Base-by-base conservation (phyloP, 1,284 basidiomycete species). In the Cerrena zonata region DNA sequence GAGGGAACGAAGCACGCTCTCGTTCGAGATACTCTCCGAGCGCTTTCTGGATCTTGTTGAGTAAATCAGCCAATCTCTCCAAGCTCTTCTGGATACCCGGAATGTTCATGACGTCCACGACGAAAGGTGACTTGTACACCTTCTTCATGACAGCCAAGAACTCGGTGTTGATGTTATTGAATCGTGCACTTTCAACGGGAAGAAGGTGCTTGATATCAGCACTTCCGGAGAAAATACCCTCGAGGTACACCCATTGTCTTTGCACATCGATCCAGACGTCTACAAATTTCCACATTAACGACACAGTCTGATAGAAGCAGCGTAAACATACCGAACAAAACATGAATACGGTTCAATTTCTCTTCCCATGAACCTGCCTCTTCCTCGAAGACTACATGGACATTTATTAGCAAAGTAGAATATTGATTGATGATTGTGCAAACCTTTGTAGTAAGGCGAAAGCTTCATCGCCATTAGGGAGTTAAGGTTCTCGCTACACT, bases 211-310 rank as follows among this genome's bases (percentile, higher is more conserved):
- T 98, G 81, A 95, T 97, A 65, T 97, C 94, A 22, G 93, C 94
- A 60, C 93, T 97, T 39, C 94, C 94, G n/a, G 93, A 92, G 71
- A 99, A 99, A 63, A 99, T 98, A 48, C 96, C 96, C 65, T 99
- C 95, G 48, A 99, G 78, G 65, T 99, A 99, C 1, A 99, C 96
- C 96, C 96, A 99, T 74, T 99, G 96, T 3, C 96, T 84, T 64
- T 99, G 97, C 13, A 99, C 96, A 59, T 99, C 96, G 60, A 98
- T 96, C 96, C 96, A 99, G 36, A 98, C 89, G 68, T 99, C 91
- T 91, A 58, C 5, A 24, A n/a, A n/a, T n/a, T n/a, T n/a, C n/a
- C n/a, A n/a, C n/a, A n/a, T n/a, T n/a, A n/a, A n/a, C n/a, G n/a
- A n/a, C n/a, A n/a, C n/a, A n/a, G n/a, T n/a, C n/a, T n/a, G n/a